Conservation (phyloP, 129 eudicot genomes). For the Escallonia herrerae region DNA sequence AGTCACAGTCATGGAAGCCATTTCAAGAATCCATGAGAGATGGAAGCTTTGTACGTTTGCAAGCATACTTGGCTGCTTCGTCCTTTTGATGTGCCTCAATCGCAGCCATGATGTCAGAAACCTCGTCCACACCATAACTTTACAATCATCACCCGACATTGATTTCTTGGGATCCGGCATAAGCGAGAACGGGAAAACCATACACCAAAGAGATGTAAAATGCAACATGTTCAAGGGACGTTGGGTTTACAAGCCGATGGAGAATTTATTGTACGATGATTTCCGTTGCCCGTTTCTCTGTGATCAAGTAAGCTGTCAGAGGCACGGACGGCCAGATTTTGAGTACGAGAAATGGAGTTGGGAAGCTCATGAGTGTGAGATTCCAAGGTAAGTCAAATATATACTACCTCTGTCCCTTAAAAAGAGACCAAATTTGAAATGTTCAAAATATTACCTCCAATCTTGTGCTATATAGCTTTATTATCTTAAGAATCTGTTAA, state of each 20-base stretch:
- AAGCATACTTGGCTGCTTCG: not conserved
- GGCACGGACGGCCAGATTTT: slow-evolving; percentile 16
- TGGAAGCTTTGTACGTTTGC: not conserved
- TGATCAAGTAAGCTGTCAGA: slow-evolving; percentile 3
- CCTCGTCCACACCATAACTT: not conserved
- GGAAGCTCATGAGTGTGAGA: slow-evolving; percentile 14
- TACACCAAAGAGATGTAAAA: not conserved
- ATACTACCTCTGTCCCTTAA: too few relatives aligned
- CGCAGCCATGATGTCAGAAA: not conserved
- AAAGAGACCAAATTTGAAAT: too few relatives aligned
- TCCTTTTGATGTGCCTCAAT: not conserved
- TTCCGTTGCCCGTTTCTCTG: slow-evolving; percentile 5
- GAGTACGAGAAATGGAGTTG: slow-evolving; percentile 15
- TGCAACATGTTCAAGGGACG: slow-evolving; percentile 14
- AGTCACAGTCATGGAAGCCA: not conserved
- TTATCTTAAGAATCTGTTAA: too few relatives aligned
- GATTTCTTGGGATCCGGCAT: not conserved
- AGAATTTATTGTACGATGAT: not conserved
- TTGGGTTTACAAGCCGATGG: slow-evolving; percentile 5
- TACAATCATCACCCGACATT: not conserved
- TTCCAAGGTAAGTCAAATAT: slow-evolving; percentile 1
- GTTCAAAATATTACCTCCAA: too few relatives aligned
- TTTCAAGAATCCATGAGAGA: not conserved
- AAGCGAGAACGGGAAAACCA: not conserved
- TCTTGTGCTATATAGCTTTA: too few relatives aligned